These are phyloP conservation scores for Neurospora tetraspora DNA, from an alignment of 495 filamentous ascomycete genomes.

Conservation along the genomic window DNA sequence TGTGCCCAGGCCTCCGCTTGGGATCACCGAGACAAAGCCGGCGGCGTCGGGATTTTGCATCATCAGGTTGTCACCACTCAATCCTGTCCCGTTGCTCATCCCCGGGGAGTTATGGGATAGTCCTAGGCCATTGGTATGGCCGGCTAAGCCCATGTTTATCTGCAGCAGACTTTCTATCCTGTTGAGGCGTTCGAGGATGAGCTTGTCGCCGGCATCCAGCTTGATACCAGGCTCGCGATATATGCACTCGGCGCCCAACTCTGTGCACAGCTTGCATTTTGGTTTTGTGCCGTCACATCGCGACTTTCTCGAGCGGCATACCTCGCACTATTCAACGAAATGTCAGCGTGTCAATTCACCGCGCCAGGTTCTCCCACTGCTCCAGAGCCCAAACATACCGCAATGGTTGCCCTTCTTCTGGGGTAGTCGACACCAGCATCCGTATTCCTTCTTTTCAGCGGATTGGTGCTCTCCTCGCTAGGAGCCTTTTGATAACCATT, in stretches of 20 bases:
- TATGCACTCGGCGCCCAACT: slow-evolving; percentile 71
- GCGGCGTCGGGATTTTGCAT: slow-evolving; percentile 24
- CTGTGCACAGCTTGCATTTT: slow-evolving; percentile 73
- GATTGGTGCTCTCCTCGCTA: slow-evolving; percentile 44
- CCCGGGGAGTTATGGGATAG: slow-evolving; percentile 50
- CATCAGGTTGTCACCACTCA: slow-evolving; percentile 54
- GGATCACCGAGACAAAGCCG: slow-evolving; percentile 47
- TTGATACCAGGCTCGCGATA: slow-evolving; percentile 83
- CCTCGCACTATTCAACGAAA: slow-evolving; percentile 55
- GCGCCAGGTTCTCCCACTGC: neutral
- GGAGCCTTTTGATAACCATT: slow-evolving; percentile 37
- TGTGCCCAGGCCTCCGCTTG: slow-evolving; percentile 58
- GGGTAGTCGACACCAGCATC: slow-evolving; percentile 59
- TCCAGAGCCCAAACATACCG: slow-evolving; percentile 39
- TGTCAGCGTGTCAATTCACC: slow-evolving; percentile 16
- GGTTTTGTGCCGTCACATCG: slow-evolving; percentile 75
- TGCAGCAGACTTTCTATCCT: slow-evolving; percentile 71
- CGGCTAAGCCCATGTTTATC: slow-evolving; percentile 42
- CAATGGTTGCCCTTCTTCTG: slow-evolving; percentile 59
- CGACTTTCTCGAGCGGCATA: slow-evolving; percentile 75
- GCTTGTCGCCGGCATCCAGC: slow-evolving; percentile 75
- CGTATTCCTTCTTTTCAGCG: slow-evolving; percentile 54
- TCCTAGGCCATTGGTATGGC: slow-evolving; percentile 33
- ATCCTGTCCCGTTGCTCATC: slow-evolving; percentile 58
- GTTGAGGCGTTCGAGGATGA: slow-evolving; percentile 66